phyloP scores from a whole-genome alignment of 805 yeast species.

The Candida verbasci region DNA sequence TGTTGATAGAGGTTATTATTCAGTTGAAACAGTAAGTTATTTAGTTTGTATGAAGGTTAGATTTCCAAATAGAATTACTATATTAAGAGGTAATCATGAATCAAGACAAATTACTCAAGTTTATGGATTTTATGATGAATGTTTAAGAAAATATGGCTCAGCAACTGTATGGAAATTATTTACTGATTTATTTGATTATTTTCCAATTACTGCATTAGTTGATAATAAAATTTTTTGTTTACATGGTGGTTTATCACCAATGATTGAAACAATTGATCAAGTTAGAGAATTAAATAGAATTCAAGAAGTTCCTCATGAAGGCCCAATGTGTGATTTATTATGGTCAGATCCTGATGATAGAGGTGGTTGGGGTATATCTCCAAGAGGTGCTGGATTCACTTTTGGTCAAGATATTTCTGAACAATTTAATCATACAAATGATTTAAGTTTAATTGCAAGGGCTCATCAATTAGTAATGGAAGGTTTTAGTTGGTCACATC shows the following conservation, averaged over 20 bases:
- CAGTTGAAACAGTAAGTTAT: constrained; percentile 87
- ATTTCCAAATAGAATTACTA: constrained; percentile 87
- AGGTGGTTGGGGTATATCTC: constrained; percentile 97
- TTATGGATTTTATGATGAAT: constrained; percentile 93
- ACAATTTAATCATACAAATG: constrained; percentile 89
- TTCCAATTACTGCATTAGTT: constrained; percentile 90
- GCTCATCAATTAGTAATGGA: constrained; percentile 99
- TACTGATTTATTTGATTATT: constrained; percentile 87
- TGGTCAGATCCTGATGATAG: constrained; percentile 98
- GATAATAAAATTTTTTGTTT: constrained; percentile 88
- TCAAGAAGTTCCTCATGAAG: constrained; percentile 97
- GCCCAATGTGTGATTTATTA: constrained; percentile 93
- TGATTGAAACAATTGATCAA: constrained; percentile 90
- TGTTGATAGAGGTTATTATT: constrained; percentile 86
- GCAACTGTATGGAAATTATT: constrained; percentile 93
- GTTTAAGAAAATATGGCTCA: constrained; percentile 86
- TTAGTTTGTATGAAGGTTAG: constrained; percentile 89
- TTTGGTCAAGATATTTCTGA: constrained; percentile 94
- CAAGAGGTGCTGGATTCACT: constrained; percentile 98
- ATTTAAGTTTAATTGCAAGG: constrained; percentile 79
- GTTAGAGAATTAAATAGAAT: constrained; percentile 85
- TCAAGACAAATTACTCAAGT: constrained; percentile 95
- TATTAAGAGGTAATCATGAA: constrained; percentile 92
- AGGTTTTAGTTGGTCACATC: constrained; percentile 93
- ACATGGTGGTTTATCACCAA: constrained; percentile 93